Evolutionary conservation across 495 filamentous ascomycete genomes (phyloP), one percentile per base, ranked within the genome.

Genomic region (Neurospora pannonica): DNA sequence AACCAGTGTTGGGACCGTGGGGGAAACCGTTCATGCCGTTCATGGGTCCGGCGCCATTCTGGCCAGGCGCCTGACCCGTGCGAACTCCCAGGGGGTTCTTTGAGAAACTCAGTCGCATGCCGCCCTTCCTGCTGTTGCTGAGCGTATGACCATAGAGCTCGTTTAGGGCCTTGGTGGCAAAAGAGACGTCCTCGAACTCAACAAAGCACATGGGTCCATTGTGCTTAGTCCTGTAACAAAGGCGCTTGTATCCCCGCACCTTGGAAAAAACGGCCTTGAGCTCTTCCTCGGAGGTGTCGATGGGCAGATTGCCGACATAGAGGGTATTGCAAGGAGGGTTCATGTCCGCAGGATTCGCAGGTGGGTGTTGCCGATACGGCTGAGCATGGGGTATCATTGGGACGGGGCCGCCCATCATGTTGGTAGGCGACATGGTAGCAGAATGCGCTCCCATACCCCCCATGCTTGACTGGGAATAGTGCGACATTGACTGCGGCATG

Each of bases 191-290:
- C 77, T 98, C 96, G 79, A 98, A 99, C 81, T 99, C 97, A 48
- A 99, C 96, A 78, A 98, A 98, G 79, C 96, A 98, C 97, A 98
- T 98, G 15, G 97, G 96, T 0, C 97, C 97, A 78, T 98, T 97
- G 76, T 95, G 92, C 83, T 99, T 99, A 71, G 95, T 97, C n/a
- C 97, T 89, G 85, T 97, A 97, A 78, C 94, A 98, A 5, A 99
- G 90, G 43, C 96, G 88, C 84, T 97, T 99, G 82, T 98, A 99
- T 19, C 96, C 96, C 40, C 95, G 93, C 77, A 97, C 93, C 81
- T 95, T 96, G 60, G 91, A 94, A 79, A 99, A 99, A 81, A 98
- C 88, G 17, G 92, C 91, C 82, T 98, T 99, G 69, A 99, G 87
- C 80, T 99, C 96, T 77, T 99, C 97, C 79, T 99, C 96, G 0